Percentiles rank a stretch among this genome's conserved stretches.
Evolutionary conservation across 441 rosid species (phyloP).

Genomic region (Gossypium lobatum): DNA sequence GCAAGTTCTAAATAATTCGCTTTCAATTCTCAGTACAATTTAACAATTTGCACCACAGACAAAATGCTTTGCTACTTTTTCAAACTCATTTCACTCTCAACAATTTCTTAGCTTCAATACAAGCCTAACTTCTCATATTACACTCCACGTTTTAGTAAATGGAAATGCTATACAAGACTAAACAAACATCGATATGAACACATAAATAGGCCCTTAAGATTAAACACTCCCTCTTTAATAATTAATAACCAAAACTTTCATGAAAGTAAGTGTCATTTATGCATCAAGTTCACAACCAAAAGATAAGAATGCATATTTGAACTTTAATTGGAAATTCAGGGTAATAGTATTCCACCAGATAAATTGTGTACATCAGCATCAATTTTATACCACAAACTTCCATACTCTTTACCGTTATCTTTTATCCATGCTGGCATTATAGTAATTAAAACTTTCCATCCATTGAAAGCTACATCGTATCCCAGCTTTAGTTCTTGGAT

Average conservation of each 20-base stretch:
- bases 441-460: background rate
- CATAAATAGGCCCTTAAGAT: background rate
- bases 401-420: background rate
- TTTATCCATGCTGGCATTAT: background rate
- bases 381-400: background rate
- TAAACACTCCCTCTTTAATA: background rate
- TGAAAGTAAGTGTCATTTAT: background rate
- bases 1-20: background rate
- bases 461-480: background rate
- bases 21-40: background rate
- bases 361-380: background rate
- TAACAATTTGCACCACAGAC: background rate
- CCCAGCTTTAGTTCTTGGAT: background rate
- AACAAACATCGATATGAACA: background rate
- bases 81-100: background rate
- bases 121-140: background rate
- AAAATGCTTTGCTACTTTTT: background rate
- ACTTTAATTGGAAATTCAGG: background rate
- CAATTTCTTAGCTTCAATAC: slow-evolving; percentile 1
- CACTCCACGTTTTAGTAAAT: background rate
- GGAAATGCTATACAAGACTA: background rate
- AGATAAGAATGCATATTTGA: background rate
- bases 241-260: background rate
- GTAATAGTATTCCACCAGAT: background rate
- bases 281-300: background rate